Evolutionary conservation across 441 rosid species (phyloP).

Genomic region (Adansonia grandidieri): DNA sequence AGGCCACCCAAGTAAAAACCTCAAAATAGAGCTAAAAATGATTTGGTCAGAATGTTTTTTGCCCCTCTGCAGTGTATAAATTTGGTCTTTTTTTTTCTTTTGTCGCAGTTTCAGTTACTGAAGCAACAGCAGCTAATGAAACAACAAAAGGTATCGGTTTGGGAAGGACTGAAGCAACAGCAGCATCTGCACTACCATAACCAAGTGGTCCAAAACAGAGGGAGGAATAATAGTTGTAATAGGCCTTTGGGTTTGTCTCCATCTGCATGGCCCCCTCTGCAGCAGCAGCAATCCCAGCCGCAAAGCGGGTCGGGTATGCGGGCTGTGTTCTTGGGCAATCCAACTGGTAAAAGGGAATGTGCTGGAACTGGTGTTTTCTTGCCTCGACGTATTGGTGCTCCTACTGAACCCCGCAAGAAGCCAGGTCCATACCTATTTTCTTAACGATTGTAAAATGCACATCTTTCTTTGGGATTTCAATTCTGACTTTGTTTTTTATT

Average conservation of each 20-base stretch:
- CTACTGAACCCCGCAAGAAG: slow-evolving; percentile 54
- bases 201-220: slow-evolving; percentile 36
- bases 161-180: slow-evolving; percentile 44
- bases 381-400: slow-evolving; percentile 57
- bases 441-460: not conserved
- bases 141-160: slow-evolving; percentile 38
- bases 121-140: slow-evolving; percentile 51
- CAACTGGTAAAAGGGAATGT: slow-evolving; percentile 49
- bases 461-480: not conserved
- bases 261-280: slow-evolving; percentile 63
- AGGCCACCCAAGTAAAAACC: slow-evolving; percentile 53
- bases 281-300: slow-evolving; percentile 40
- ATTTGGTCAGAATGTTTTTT: not conserved
- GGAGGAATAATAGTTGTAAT: slow-evolving; percentile 18
- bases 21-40: slow-evolving; percentile 1
- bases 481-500: not conserved
- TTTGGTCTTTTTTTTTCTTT: not conserved
- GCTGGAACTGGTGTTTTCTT: slow-evolving; percentile 89
- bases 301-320: slow-evolving; percentile 56
- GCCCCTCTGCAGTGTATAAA: not conserved
- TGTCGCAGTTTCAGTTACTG: slow-evolving; percentile 53
- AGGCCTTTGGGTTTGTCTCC: slow-evolving; percentile 47
- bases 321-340: slow-evolving; percentile 60
- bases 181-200: slow-evolving; percentile 18
- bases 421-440: slow-evolving; percentile 36